phyloP scores from a whole-genome alignment of 1,284 basidiomycete genomes.

The Lentinus polychrous region DNA sequence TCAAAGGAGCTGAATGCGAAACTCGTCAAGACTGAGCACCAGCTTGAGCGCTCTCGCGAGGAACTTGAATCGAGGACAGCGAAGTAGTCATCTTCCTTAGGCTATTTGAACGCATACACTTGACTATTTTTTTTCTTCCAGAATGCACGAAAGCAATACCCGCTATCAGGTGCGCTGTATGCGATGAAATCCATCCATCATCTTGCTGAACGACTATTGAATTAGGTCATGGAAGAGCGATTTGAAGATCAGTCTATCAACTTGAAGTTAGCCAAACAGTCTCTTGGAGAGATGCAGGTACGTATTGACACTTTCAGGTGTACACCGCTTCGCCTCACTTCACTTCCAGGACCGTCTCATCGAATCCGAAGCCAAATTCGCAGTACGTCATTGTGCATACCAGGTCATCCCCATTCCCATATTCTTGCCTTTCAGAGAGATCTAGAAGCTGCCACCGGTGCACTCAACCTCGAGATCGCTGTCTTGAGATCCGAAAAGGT shows the following conservation, averaged over 20 bases:
- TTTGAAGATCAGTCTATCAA: slow-evolving; percentile 50
- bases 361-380: slow-evolving; percentile 21
- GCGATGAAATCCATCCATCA: no score
- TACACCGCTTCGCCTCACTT: neutral
- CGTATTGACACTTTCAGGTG: neutral
- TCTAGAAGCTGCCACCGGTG: slow-evolving; percentile 16
- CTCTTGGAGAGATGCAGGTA: slow-evolving; percentile 49
- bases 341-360: slow-evolving; percentile 26
- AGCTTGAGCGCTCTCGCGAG: neutral
- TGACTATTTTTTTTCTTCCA: slow-evolving; percentile 4
- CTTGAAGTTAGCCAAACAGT: slow-evolving; percentile 44
- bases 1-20: no score
- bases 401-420: neutral
- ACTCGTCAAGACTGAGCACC: no score
- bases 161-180: slow-evolving; percentile 21
- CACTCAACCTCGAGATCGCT: slow-evolving; percentile 19
- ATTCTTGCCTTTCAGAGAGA: slow-evolving; percentile 13
- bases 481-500: slow-evolving; percentile 21
- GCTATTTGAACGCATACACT: neutral
- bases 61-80: slow-evolving; percentile 15
- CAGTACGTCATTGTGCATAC: slow-evolving; percentile 16
- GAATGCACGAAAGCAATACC: slow-evolving; percentile 18
- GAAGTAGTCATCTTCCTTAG: slow-evolving; percentile 15
- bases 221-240: slow-evolving; percentile 49
- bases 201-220: neutral